phyloP scores from a whole-genome alignment of 2,329 filamentous ascomycete species.

The Drechslerella coelobrocha region DNA sequence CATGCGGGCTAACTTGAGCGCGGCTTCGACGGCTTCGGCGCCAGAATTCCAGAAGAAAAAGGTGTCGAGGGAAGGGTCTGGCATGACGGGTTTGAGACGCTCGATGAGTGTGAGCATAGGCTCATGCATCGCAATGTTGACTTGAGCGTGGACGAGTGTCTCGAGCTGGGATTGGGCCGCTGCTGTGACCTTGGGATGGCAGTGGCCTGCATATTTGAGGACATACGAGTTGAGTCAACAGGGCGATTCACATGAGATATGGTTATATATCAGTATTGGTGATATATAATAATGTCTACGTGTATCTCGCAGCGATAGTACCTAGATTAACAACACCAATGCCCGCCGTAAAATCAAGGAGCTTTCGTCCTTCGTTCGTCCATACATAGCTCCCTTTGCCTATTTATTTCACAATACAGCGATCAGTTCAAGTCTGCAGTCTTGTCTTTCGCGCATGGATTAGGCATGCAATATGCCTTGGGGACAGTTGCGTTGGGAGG shows the following conservation, averaged over 20 bases:
- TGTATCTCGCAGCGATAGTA: neutral
- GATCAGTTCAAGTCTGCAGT: neutral
- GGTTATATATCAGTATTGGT: neutral
- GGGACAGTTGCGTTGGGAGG: constrained; percentile 23
- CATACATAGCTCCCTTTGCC: constrained; percentile 43
- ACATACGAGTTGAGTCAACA: too few species aligned
- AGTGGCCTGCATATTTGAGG: constrained; percentile 54
- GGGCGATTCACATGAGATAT: too few species aligned
- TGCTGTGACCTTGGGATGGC: constrained; percentile 57
- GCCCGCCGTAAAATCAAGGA: constrained; percentile 41
- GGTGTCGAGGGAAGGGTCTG: constrained; percentile 57
- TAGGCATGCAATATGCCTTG: neutral
- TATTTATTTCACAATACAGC: neutral
- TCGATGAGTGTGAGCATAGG: constrained; percentile 56
- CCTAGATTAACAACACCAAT: constrained; percentile 45
- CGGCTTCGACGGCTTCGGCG: constrained; percentile 57
- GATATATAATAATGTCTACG: neutral
- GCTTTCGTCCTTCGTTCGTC: constrained; percentile 45
- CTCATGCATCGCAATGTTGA: constrained; percentile 60
- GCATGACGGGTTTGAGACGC: constrained; percentile 57
- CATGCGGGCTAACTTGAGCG: constrained; percentile 58
- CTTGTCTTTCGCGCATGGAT: neutral
- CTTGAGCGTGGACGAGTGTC: constrained; percentile 59
- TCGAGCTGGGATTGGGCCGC: constrained; percentile 57
- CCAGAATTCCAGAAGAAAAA: constrained; percentile 60